phyloP scores from a whole-genome alignment of 2,329 filamentous ascomycete species.

The Dactylellina leptospora region DNA sequence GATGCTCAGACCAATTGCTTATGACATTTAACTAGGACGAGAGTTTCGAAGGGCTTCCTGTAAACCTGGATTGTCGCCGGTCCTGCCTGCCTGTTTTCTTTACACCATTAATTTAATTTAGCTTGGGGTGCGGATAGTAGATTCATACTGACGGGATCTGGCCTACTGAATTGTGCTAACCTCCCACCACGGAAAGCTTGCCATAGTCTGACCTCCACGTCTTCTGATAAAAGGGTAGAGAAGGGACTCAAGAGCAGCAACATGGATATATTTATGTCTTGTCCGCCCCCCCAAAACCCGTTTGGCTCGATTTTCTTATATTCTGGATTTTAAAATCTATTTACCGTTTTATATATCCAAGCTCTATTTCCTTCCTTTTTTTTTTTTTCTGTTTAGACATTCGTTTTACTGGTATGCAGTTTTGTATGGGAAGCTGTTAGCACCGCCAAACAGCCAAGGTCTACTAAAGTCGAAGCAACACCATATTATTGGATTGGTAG shows the following conservation, averaged over 20 bases:
- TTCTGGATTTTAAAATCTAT: slow-evolving; percentile 7
- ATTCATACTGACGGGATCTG: slow-evolving; percentile 46
- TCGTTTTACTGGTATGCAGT: slow-evolving; percentile 45
- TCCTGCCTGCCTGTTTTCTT: slow-evolving; percentile 54
- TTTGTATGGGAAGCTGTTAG: slow-evolving; percentile 21
- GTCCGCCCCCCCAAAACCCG: slow-evolving; percentile 43
- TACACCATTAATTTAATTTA: slow-evolving; percentile 52
- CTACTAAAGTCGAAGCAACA: slow-evolving; percentile 19
- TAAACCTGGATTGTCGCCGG: slow-evolving; percentile 53
- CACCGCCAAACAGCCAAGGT: slow-evolving; percentile 9
- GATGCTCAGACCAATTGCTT: slow-evolving; percentile 50
- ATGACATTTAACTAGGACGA: slow-evolving; percentile 45
- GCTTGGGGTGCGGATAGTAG: slow-evolving; percentile 50
- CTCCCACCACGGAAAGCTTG: slow-evolving; percentile 36
- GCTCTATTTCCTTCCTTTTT: slow-evolving; percentile 37
- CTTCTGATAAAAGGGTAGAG: slow-evolving; percentile 42
- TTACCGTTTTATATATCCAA: slow-evolving; percentile 41
- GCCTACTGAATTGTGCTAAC: slow-evolving; percentile 47
- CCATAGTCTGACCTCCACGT: slow-evolving; percentile 36
- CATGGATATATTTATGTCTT: slow-evolving; percentile 54
- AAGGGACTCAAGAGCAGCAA: slow-evolving; percentile 29
- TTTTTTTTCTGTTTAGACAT: slow-evolving; percentile 32
- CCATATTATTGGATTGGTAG: slow-evolving; percentile 32
- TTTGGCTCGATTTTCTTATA: too few species aligned
- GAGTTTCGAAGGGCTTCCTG: slow-evolving; percentile 41